A percentile compares a stretch with the other conserved stretches of the same genome.
phyloP scores from a whole-genome alignment of 2,329 filamentous ascomycete genomes.

The Zasmidium cellare region DNA sequence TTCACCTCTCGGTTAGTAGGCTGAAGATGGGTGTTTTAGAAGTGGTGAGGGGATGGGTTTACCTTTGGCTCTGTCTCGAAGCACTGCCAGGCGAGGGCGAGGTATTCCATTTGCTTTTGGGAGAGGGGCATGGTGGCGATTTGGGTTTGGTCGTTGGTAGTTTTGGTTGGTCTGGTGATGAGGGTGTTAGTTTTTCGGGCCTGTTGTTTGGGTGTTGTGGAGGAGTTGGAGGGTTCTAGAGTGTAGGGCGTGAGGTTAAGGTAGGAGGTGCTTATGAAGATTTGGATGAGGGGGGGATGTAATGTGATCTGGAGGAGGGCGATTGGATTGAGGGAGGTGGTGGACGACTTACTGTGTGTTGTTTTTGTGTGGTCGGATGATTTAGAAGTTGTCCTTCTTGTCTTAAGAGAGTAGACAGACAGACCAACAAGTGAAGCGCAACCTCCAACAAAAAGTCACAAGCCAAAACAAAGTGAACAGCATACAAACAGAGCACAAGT shows the following conservation, averaged over 20 bases:
- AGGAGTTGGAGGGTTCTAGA: not conserved
- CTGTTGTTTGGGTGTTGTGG: not conserved
- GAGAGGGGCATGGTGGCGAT: constrained; percentile 26
- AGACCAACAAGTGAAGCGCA: not conserved
- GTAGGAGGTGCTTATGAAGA: too few species aligned
- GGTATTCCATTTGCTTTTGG: constrained; percentile 30
- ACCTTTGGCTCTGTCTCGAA: constrained; percentile 34
- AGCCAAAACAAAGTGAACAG: constrained; percentile 6
- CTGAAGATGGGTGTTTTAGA: too few species aligned
- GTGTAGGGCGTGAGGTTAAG: not conserved
- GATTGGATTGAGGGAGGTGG: too few species aligned
- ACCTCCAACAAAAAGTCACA: not conserved
- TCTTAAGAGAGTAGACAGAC: not conserved
- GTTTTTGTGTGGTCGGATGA: too few species aligned
- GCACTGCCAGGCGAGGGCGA: constrained; percentile 34
- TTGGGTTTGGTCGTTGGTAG: not conserved
- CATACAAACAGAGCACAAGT: constrained; percentile 9
- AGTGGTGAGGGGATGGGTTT: too few species aligned
- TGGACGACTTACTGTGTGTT: too few species aligned
- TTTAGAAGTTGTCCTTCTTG: not conserved
- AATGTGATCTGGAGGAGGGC: too few species aligned
- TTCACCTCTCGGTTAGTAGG: too few species aligned
- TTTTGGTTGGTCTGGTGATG: not conserved
- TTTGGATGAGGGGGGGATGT: too few species aligned
- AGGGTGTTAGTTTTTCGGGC: not conserved